Evolutionary conservation across 352 stramenopile species (phyloP).

Genomic region (Phytophthora nicotianae): DNA sequence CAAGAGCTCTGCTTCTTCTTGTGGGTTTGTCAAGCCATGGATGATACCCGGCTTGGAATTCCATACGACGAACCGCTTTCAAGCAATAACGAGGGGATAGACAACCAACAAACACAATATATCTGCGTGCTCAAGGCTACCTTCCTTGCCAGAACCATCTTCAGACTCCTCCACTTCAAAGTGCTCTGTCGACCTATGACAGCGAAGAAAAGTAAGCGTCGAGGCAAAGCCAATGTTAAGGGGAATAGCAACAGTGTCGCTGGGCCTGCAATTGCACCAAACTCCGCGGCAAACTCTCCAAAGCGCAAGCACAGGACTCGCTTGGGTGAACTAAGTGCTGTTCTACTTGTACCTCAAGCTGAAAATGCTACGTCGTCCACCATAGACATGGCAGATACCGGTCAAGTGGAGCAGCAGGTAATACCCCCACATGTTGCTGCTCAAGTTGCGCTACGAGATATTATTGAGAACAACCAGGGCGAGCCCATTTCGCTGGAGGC

Average conservation of each 20-base stretch:
- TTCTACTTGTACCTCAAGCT: background rate
- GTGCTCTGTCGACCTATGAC: slow-evolving; percentile 22
- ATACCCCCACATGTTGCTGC: slow-evolving; percentile 23
- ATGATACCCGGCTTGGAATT: slow-evolving; percentile 51
- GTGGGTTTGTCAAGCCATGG: slow-evolving; percentile 57
- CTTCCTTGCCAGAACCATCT: slow-evolving; percentile 58
- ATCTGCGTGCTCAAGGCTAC: slow-evolving; percentile 61
- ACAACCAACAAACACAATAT: slow-evolving; percentile 22
- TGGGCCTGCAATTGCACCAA: slow-evolving; percentile 2
- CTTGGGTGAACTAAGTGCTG: slow-evolving; percentile 16
- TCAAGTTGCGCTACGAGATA: slow-evolving; percentile 19
- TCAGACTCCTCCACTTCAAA: slow-evolving; percentile 51
- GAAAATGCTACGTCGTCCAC: background rate
- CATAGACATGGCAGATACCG: background rate
- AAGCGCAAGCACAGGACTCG: slow-evolving; percentile 42
- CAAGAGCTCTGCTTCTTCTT: slow-evolving; percentile 64
- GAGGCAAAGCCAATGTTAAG: slow-evolving; percentile 26
- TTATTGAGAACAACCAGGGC: slow-evolving; percentile 38
- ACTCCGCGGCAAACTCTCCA: slow-evolving; percentile 17
- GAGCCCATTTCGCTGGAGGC: slow-evolving; percentile 51
- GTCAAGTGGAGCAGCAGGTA: slow-evolving; percentile 1
- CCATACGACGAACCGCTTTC: slow-evolving; percentile 41
- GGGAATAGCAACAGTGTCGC: slow-evolving; percentile 7
- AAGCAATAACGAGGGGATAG: background rate
- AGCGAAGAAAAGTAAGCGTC: slow-evolving; percentile 3